A percentile compares a stretch with the other conserved stretches of the same genome.
Conservation (phyloP, 352 stramenopile genomes). For the Pythium chondricola region DNA sequence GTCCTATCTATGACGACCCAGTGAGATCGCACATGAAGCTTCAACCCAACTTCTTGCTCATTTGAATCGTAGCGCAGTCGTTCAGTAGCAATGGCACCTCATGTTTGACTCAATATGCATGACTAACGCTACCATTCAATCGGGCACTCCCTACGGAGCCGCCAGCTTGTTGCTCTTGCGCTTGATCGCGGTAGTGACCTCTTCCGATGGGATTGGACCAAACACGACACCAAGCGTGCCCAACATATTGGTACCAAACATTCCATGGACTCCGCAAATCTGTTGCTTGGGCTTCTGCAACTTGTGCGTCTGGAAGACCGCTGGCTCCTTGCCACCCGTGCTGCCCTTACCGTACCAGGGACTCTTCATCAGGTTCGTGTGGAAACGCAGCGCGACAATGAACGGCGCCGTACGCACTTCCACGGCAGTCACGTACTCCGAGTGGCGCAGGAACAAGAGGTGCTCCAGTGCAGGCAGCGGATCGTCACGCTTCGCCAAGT, state of each 20-base stretch:
- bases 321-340: not conserved
- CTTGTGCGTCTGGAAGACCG: not conserved
- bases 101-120: too few relatives aligned
- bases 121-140: too few relatives aligned
- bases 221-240: conserved; percentile 17
- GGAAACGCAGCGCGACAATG: conserved; percentile 21
- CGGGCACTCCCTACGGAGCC: too few relatives aligned
- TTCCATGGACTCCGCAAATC: conserved; percentile 19
- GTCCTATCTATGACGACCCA: too few relatives aligned
- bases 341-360: conserved; percentile 20
- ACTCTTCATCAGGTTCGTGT: conserved; percentile 24
- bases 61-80: too few relatives aligned
- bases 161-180: too few relatives aligned
- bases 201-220: conserved; percentile 2
- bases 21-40: too few relatives aligned
- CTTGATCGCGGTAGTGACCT: too few relatives aligned
- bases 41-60: too few relatives aligned
- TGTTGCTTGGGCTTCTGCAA: not conserved
- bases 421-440: conserved; percentile 21
- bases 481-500: conserved; percentile 21
- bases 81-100: too few relatives aligned
- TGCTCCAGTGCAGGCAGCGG: conserved; percentile 14
- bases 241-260: conserved; percentile 7
- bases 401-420: conserved; percentile 10
- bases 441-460: conserved; percentile 21